Evolutionary conservation across 2,329 filamentous ascomycete genomes (phyloP).

Genomic region (Trichoderma aggressivum): DNA sequence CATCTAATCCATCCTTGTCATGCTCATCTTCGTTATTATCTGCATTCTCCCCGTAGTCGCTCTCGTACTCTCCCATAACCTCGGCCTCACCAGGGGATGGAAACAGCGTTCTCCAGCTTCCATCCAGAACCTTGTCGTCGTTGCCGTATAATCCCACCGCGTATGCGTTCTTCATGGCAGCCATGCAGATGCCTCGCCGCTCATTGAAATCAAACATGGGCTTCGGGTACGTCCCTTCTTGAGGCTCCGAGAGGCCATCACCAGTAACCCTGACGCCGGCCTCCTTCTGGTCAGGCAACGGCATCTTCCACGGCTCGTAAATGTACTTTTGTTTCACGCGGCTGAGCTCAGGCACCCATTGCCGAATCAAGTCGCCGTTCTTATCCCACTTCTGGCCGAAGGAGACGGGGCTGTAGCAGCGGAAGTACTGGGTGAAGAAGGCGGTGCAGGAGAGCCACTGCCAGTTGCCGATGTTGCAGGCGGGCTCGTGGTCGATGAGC

Average conservation of each 20-base stretch:
- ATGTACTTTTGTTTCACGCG: conserved; percentile 65
- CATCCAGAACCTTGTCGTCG: conserved; percentile 58
- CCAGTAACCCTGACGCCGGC: conserved; percentile 62
- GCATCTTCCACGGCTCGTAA: conserved; percentile 76
- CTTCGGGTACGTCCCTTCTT: conserved; percentile 60
- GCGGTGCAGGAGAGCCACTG: conserved; percentile 74
- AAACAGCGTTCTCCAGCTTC: conserved; percentile 51
- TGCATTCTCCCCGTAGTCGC: conserved; percentile 34
- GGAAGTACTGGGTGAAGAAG: conserved; percentile 70
- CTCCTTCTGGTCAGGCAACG: conserved; percentile 63
- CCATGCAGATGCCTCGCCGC: conserved; percentile 59
- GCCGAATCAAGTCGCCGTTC: conserved; percentile 60
- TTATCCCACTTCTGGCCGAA: conserved; percentile 77
- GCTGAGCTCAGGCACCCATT: conserved; percentile 65
- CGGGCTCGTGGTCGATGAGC: conserved; percentile 70
- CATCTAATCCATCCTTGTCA: conserved; percentile 19
- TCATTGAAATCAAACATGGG: conserved; percentile 74
- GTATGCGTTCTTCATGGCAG: conserved; percentile 70
- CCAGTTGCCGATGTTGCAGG: conserved; percentile 74
- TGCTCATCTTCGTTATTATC: conserved; percentile 30
- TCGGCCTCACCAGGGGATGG: conserved; percentile 32
- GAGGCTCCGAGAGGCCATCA: conserved; percentile 43
- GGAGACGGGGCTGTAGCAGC: conserved; percentile 66
- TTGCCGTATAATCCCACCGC: conserved; percentile 61
- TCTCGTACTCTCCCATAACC: conserved; percentile 36